A percentile compares a stretch with the other conserved stretches of the same genome.
These are phyloP conservation scores for Dendrobium catenatum DNA, from an alignment of 106 monocot genomes.

Conservation along the genomic window DNA sequence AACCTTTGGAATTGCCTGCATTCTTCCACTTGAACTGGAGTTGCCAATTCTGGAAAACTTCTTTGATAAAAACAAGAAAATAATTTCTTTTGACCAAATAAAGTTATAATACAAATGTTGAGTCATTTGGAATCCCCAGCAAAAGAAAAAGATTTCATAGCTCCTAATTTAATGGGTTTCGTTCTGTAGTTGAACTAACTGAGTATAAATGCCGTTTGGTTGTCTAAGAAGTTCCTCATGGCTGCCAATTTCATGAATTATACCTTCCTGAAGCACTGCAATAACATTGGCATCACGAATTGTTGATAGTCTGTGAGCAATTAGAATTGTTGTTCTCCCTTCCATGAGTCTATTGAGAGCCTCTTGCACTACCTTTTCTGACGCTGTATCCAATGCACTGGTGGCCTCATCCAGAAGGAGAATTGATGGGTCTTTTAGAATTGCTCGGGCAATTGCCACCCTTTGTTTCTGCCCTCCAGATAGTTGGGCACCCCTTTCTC, in stretches of 20 bases:
- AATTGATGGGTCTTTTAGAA: slow-evolving; percentile 30
- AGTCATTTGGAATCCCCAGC: too few species aligned
- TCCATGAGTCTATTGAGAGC: slow-evolving; percentile 25
- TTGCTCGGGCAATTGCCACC: slow-evolving; percentile 27
- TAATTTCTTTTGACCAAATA: background rate
- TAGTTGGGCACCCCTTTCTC: slow-evolving; percentile 22
- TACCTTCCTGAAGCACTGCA: slow-evolving; percentile 14
- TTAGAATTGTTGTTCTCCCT: slow-evolving; percentile 18
- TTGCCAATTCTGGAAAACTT: background rate
- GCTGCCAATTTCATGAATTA: slow-evolving; percentile 1
- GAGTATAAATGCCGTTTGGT: slow-evolving; percentile 13
- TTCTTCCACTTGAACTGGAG: background rate
- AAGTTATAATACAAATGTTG: background rate
- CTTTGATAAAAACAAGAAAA: background rate
- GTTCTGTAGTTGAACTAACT: slow-evolving; percentile 18
- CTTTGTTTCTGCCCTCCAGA: slow-evolving; percentile 39
- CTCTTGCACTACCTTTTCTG: slow-evolving; percentile 27
- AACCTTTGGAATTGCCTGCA: background rate
- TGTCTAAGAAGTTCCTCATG: slow-evolving; percentile 13
- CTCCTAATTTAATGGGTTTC: background rate
- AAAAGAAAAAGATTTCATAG: background rate
- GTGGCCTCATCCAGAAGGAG: slow-evolving; percentile 33
- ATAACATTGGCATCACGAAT: slow-evolving; percentile 21
- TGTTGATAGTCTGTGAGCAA: slow-evolving; percentile 35
- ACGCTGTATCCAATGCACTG: slow-evolving; percentile 27